A percentile compares a stretch with the other conserved stretches of the same genome.
phyloP scores from a whole-genome alignment of 331 rosid genomes.

The Stylosanthes scabra region DNA sequence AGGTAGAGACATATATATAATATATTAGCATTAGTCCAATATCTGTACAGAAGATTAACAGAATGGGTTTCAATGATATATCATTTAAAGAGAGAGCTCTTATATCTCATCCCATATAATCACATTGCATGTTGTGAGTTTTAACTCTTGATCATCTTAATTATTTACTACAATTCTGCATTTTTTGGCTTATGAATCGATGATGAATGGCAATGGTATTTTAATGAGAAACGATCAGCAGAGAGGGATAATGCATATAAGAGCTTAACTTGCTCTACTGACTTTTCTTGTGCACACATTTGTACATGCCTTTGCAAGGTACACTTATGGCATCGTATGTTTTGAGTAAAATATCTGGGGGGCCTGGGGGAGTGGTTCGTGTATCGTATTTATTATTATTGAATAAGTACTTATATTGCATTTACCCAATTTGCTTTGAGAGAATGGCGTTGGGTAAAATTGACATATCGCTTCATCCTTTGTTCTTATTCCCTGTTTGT shows the following conservation, averaged over 20 bases:
- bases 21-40: constrained; percentile 4
- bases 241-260: not conserved
- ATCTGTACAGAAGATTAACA: constrained; percentile 47
- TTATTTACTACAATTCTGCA: not conserved
- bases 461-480: not conserved
- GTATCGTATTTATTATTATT: not conserved
- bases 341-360: not conserved
- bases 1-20: constrained; percentile 44
- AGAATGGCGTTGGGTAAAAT: not conserved
- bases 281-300: not conserved
- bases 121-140: constrained; percentile 4
- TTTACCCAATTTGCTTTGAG: not conserved
- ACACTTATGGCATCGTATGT: not conserved
- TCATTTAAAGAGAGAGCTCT: constrained; percentile 31
- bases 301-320: not conserved
- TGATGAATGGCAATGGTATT: not conserved
- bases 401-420: not conserved
- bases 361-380: not conserved
- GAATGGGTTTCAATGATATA: constrained; percentile 38
- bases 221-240: constrained; percentile 7
- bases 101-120: not conserved
- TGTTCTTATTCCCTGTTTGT: not conserved
- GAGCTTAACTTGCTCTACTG: not conserved
- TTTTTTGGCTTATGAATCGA: constrained; percentile 6
- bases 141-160: not conserved